Evolutionary conservation across 2,329 filamentous ascomycete species (phyloP).

Genomic region (Paracoccidioides lutzii): DNA sequence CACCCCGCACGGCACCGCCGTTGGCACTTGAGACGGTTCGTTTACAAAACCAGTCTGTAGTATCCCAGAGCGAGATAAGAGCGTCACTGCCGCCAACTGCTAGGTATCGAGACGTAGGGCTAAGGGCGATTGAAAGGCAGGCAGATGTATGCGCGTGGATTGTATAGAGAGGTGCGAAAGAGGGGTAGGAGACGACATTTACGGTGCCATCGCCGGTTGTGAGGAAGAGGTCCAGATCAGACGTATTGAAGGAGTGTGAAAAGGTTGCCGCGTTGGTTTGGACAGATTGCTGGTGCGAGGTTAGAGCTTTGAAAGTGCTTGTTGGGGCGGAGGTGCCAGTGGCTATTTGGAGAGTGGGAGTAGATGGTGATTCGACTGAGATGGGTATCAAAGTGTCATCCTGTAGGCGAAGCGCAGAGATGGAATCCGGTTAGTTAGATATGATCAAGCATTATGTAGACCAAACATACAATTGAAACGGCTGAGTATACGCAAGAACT

Average conservation of each 20-base stretch:
- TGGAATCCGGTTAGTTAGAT: not conserved
- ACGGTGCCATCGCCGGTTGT: constrained; percentile 39
- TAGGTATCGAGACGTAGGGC: constrained; percentile 36
- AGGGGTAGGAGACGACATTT: constrained; percentile 36
- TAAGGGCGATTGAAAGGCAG: constrained; percentile 34
- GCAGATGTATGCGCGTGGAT: constrained; percentile 38
- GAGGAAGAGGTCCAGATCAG: constrained; percentile 31
- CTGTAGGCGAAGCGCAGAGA: constrained; percentile 17
- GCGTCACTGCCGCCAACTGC: constrained; percentile 38
- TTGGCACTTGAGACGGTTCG: constrained; percentile 34
- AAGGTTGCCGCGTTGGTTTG: constrained; percentile 39
- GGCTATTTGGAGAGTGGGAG: constrained; percentile 19
- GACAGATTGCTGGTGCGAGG: constrained; percentile 32
- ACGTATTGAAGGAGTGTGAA: constrained; percentile 29
- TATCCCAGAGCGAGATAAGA: constrained; percentile 40
- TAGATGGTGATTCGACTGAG: constrained; percentile 29
- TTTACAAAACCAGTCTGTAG: constrained; percentile 38
- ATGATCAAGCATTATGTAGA: not conserved
- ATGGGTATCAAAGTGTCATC: constrained; percentile 37
- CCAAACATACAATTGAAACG: not conserved
- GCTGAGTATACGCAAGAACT: not conserved
- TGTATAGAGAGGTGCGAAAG: constrained; percentile 32
- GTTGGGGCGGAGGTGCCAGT: constrained; percentile 9
- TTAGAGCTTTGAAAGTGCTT: constrained; percentile 27
- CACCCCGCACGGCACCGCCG: constrained; percentile 33